Percentiles rank a stretch among this genome's conserved stretches.
These are phyloP conservation scores for Suillus placidus DNA, from an alignment of 768 basidiomycete genomes.

Conservation along the genomic window DNA sequence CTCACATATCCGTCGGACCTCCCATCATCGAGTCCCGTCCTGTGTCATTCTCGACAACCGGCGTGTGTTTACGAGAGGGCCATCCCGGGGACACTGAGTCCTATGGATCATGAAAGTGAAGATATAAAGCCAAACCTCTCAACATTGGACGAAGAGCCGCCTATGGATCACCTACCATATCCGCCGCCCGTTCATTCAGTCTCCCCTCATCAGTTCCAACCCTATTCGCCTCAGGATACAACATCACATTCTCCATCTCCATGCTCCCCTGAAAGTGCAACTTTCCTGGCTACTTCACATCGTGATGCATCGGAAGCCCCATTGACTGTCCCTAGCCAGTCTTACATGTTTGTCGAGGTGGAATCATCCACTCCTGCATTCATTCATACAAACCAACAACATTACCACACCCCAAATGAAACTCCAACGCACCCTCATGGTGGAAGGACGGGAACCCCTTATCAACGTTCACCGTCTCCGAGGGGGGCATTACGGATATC, in stretches of 20 bases:
- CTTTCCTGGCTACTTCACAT: slow-evolving; percentile 12
- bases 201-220: slow-evolving; percentile 26
- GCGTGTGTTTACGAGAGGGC: not conserved
- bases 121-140: slow-evolving; percentile 16
- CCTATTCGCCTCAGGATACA: slow-evolving; percentile 19
- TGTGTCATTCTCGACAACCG: slow-evolving; percentile 12
- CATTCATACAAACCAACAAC: slow-evolving; percentile 19
- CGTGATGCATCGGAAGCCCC: slow-evolving; percentile 29
- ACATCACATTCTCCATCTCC: slow-evolving; percentile 15
- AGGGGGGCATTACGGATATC: slow-evolving; percentile 21
- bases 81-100: not conserved
- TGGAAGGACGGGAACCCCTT: slow-evolving; percentile 13
- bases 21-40: slow-evolving; percentile 14
- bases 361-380: slow-evolving; percentile 10
- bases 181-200: slow-evolving; percentile 28
- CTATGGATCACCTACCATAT: slow-evolving; percentile 36
- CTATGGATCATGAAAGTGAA: too few relatives aligned
- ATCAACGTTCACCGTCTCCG: slow-evolving; percentile 33
- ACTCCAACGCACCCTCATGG: slow-evolving; percentile 22
- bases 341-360: slow-evolving; percentile 25
- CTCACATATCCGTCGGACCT: slow-evolving; percentile 1
- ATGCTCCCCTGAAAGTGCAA: slow-evolving; percentile 15
- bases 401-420: slow-evolving; percentile 10
- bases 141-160: slow-evolving; percentile 23
- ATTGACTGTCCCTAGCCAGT: slow-evolving; percentile 16